Conservation (phyloP, 1,139 yeast genomes). For the Debaryomyces fabryi region DNA sequence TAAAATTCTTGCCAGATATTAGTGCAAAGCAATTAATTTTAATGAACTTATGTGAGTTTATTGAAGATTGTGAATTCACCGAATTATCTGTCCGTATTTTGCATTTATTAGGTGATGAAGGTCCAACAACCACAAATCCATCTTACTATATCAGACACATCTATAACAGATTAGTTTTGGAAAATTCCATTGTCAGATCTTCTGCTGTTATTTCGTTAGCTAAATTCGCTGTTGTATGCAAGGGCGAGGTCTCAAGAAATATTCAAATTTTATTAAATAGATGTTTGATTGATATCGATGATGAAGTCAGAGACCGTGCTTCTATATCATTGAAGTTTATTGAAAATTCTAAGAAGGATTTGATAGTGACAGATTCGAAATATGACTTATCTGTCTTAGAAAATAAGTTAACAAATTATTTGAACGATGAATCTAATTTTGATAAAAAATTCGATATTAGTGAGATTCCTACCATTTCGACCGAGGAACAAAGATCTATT, state of each 20-base stretch:
- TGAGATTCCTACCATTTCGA: constrained; percentile 61
- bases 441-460: constrained; percentile 69
- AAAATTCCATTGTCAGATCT: constrained; percentile 91
- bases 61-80: constrained; percentile 97
- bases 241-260: constrained; percentile 65
- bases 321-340: constrained; percentile 79
- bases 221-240: constrained; percentile 84
- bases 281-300: constrained; percentile 87
- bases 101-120: constrained; percentile 91
- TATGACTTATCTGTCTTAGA: constrained; percentile 81
- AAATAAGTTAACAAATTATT: constrained; percentile 71
- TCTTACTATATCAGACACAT: constrained; percentile 93
- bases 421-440: constrained; percentile 62
- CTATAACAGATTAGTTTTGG: constrained; percentile 94
- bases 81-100: constrained; percentile 89
- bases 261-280: constrained; percentile 77
- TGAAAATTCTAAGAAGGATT: constrained; percentile 50
- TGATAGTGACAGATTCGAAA: constrained; percentile 67
- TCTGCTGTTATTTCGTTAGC: constrained; percentile 94
- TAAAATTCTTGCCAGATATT: constrained; percentile 77
- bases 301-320: constrained; percentile 98
- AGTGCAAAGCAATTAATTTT: constrained; percentile 79
- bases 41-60: constrained; percentile 91
- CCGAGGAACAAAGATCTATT: constrained; percentile 64
- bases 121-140: constrained; percentile 85